phyloP scores from a whole-genome alignment of 768 basidiomycete species.

The Cubamyces sp. region DNA sequence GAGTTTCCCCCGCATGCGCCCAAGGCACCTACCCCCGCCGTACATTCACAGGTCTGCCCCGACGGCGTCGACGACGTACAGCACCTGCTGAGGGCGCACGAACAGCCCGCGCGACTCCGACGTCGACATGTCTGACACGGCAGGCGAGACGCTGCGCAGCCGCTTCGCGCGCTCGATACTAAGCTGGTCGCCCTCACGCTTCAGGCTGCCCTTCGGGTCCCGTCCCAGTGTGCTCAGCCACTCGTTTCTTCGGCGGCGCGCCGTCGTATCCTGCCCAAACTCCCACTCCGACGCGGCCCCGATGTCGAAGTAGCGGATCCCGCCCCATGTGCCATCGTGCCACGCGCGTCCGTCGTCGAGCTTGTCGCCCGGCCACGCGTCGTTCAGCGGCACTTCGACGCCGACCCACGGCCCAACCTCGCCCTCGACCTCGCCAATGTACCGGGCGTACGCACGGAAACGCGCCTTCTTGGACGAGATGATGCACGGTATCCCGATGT shows the following conservation, averaged over 20 bases:
- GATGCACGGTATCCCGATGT: constrained; percentile 90
- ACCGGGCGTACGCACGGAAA: constrained; percentile 85
- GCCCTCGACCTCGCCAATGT: constrained; percentile 86
- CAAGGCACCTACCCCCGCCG: too few species aligned
- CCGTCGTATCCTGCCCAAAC: constrained; percentile 51
- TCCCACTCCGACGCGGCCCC: constrained; percentile 67
- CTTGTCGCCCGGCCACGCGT: constrained; percentile 53
- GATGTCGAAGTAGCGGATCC: constrained; percentile 84
- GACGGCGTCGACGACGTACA: constrained; percentile 86
- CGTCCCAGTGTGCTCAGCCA: constrained; percentile 41
- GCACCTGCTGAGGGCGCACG: constrained; percentile 82
- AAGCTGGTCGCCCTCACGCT: constrained; percentile 65
- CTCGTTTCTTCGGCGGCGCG: constrained; percentile 46
- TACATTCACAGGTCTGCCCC: constrained; percentile 56
- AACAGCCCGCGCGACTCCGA: constrained; percentile 76
- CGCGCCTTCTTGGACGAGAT: constrained; percentile 81
- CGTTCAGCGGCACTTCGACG: constrained; percentile 80
- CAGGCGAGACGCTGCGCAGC: constrained; percentile 69
- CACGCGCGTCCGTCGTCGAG: constrained; percentile 72
- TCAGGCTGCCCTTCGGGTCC: constrained; percentile 38
- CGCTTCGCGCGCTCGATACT: constrained; percentile 55
- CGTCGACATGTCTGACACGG: constrained; percentile 57
- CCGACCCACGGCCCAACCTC: constrained; percentile 89
- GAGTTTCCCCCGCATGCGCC: not conserved
- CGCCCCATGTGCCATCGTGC: constrained; percentile 86